Evolutionary conservation across 495 filamentous ascomycete species (phyloP).

Genomic region (Lasiosphaeria miniovina): DNA sequence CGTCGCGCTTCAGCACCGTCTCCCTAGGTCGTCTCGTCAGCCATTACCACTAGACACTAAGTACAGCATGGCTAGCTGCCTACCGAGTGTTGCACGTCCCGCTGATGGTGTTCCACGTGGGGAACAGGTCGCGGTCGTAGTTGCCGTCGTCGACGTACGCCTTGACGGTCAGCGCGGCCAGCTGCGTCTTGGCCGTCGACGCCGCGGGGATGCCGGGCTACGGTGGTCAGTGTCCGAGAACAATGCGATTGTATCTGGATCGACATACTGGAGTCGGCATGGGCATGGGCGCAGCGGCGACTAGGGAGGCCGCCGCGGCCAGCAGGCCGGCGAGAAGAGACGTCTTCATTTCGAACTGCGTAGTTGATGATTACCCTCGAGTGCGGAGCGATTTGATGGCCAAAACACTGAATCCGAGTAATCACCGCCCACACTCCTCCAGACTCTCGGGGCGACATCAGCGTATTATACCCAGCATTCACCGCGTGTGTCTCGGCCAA

Average conservation of each 20-base stretch:
- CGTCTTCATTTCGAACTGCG: constrained; percentile 25
- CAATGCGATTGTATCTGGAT: neutral
- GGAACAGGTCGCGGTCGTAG: constrained; percentile 64
- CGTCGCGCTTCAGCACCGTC: constrained; percentile 66
- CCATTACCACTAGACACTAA: neutral
- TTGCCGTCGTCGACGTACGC: constrained; percentile 49
- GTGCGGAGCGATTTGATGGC: neutral
- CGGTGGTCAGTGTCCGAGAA: constrained; percentile 2
- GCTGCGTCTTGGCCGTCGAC: constrained; percentile 49
- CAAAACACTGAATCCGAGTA: too few species aligned
- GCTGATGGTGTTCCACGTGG: constrained; percentile 61
- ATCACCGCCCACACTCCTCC: too few species aligned
- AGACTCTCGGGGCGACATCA: too few species aligned
- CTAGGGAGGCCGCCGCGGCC: constrained; percentile 14
- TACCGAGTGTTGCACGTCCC: constrained; percentile 58
- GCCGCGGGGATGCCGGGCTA: constrained; percentile 59
- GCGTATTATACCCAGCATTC: too few species aligned
- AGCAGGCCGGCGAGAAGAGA: constrained; percentile 20
- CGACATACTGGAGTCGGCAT: constrained; percentile 35
- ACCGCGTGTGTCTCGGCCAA: too few species aligned
- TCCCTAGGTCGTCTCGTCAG: constrained; percentile 44
- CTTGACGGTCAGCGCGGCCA: constrained; percentile 54
- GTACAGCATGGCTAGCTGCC: neutral
- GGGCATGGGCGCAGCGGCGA: constrained; percentile 29
- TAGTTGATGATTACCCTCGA: neutral